Evolutionary conservation across 139 green algal species (phyloP).

Genomic region (Micromonas pusilla): DNA sequence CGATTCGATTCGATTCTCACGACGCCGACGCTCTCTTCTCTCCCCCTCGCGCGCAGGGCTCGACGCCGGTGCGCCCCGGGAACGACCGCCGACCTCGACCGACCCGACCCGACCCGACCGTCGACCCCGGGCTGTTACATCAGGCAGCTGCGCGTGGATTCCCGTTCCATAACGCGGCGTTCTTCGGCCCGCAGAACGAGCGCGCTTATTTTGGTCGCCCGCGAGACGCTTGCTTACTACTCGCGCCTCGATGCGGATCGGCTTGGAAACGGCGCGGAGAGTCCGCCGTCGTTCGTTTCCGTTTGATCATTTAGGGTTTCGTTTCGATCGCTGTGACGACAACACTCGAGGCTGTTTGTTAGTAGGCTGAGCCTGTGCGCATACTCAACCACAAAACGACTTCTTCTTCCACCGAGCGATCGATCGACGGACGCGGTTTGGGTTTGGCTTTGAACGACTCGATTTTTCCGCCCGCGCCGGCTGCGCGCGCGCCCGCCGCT

Average conservation of each 20-base stretch:
- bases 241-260: background rate
- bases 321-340: conserved; percentile 11
- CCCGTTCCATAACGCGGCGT: conserved; percentile 7
- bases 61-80: no score
- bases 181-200: conserved; percentile 7
- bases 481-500: background rate
- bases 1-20: no score
- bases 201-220: conserved; percentile 7
- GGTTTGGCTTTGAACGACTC: background rate
- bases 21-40: no score
- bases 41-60: no score
- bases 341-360: conserved; percentile 21
- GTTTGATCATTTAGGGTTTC: background rate
- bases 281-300: background rate
- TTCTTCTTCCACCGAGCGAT: conserved; percentile 27
- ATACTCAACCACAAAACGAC: conserved; percentile 18
- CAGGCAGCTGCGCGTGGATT: conserved; percentile 11
- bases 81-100: no score
- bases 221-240: conserved; percentile 11
- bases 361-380: conserved; percentile 20
- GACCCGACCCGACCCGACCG: background rate
- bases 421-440: background rate
- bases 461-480: background rate
- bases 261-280: conserved; percentile 21
- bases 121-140: conserved; percentile 7